Conservation (phyloP, 208 protist species). For the Phytomonas francai region DNA sequence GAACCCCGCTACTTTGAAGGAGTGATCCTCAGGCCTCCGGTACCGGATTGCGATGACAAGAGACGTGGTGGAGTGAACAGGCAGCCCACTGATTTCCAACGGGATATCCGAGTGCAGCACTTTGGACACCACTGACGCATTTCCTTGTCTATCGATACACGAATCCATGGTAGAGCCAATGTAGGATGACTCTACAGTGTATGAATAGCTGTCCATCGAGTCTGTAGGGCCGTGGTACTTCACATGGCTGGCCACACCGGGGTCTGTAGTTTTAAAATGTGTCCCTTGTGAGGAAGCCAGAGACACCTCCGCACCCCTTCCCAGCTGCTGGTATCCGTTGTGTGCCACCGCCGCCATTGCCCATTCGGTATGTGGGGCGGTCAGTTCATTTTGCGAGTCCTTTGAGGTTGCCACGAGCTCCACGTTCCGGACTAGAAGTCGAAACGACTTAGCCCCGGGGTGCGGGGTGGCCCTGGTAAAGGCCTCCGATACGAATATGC, state of each 20-base stretch:
- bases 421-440: conserved; percentile 47
- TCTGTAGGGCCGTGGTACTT: conserved; percentile 6
- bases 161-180: not conserved
- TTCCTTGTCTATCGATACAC: not conserved
- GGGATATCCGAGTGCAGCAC: conserved; percentile 52
- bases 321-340: conserved; percentile 83
- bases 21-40: conserved; percentile 19
- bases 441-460: conserved; percentile 36
- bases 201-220: not conserved
- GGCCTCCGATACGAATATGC: conserved; percentile 63
- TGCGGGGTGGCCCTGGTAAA: conserved; percentile 54
- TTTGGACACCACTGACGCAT: conserved; percentile 5
- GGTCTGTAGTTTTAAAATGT: not conserved
- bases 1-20: conserved; percentile 69
- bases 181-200: conserved; percentile 6
- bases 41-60: conserved; percentile 79
- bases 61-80: conserved; percentile 76
- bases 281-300: conserved; percentile 21
- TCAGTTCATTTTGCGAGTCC: conserved; percentile 30
- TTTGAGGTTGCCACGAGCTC: conserved; percentile 33
- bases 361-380: conserved; percentile 51
- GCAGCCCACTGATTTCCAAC: conserved; percentile 59
- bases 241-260: not conserved
- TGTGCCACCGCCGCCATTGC: conserved; percentile 76
- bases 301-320: conserved; percentile 62